Evolutionary conservation across 331 rosid genomes (phyloP), one percentile per base, ranked within the genome.

Genomic region (Telfairia occidentalis): DNA sequence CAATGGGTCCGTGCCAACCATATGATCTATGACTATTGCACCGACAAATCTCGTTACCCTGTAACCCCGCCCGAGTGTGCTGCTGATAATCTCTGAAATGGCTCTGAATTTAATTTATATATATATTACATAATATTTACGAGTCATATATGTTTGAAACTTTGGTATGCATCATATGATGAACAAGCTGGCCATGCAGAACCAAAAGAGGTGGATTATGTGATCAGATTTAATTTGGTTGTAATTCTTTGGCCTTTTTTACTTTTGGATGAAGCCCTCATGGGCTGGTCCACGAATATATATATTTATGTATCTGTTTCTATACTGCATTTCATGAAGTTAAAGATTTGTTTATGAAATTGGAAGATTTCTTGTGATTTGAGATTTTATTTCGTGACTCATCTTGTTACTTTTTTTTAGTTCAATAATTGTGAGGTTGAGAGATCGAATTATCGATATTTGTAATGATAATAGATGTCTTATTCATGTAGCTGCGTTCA

Each of bases 1-100:
- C 64, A 28, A 57, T 57, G 64, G 64, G 64, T 57, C 64, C 64
- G 64, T 3, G 37, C 37, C 37, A 57, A 57, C 64, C 64, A 57
- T 28, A 26, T 57, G 64, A 57, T 28, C 9, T 57, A 57, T 28
- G 64, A 57, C 64, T 57, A 57, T 57, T 57, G 64, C 64, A 57
- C 64, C 37, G 64, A 57, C 64, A 57, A 26, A 11, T 57, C 64
- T 28, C 64, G 64, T 28, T 57, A 57, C 64, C 64, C 64, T 10
- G 37, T 26, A 28, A 57, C 64, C n/a, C 64, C 64, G 13, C 9
- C n/a, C 9, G 64, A 57, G 64, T 57, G 64, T 28, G 5, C 64
- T 28, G 37, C n/a, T 16, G 63, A 24, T 7, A 55, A 55, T 24
- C 32, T 55, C 18, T 55, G 13, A 55, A 9, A 6, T 3, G 26